These are phyloP conservation scores for Globisporangium iwayamae DNA, from an alignment of 352 stramenopile genomes.

Conservation along the genomic window DNA sequence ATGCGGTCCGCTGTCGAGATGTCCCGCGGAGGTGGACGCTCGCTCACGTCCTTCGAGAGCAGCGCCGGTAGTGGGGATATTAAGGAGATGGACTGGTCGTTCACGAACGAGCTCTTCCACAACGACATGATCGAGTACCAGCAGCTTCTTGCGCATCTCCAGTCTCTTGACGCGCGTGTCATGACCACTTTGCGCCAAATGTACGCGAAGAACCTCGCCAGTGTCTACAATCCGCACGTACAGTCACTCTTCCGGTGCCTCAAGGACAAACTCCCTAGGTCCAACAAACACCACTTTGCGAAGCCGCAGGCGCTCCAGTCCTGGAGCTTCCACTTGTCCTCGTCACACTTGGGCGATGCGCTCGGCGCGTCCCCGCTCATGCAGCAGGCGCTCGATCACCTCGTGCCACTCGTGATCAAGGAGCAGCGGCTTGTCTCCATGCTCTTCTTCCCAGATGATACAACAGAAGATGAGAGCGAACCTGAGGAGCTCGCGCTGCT, in stretches of 20 bases:
- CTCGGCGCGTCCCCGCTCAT: slow-evolving; percentile 55
- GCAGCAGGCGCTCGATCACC: slow-evolving; percentile 64
- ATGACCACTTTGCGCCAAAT: slow-evolving; percentile 33
- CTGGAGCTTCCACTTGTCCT: slow-evolving; percentile 59
- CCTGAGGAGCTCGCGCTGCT: slow-evolving; percentile 48
- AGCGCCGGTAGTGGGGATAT: slow-evolving; percentile 19
- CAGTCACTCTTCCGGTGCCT: slow-evolving; percentile 59
- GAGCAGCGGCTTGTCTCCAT: slow-evolving; percentile 44
- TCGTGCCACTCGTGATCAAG: slow-evolving; percentile 48
- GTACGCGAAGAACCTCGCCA: slow-evolving; percentile 50
- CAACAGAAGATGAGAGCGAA: slow-evolving; percentile 3
- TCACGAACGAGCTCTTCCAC: slow-evolving; percentile 63
- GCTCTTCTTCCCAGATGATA: slow-evolving; percentile 43
- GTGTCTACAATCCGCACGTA: slow-evolving; percentile 50
- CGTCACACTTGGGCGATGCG: slow-evolving; percentile 46
- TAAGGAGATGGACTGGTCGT: slow-evolving; percentile 61
- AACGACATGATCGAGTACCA: slow-evolving; percentile 40
- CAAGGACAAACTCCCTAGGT: slow-evolving; percentile 53
- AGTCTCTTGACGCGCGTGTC: slow-evolving; percentile 38
- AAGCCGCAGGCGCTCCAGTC: slow-evolving; percentile 64
- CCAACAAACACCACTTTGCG: slow-evolving; percentile 43
- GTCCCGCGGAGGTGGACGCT: slow-evolving; percentile 27
- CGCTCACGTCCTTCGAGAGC: slow-evolving; percentile 35
- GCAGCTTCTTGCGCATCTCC: slow-evolving; percentile 32
- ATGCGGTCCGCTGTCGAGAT: slow-evolving; percentile 19